Conservation (phyloP, 2,329 filamentous ascomycete genomes). For the Byssochlamys sp. region DNA sequence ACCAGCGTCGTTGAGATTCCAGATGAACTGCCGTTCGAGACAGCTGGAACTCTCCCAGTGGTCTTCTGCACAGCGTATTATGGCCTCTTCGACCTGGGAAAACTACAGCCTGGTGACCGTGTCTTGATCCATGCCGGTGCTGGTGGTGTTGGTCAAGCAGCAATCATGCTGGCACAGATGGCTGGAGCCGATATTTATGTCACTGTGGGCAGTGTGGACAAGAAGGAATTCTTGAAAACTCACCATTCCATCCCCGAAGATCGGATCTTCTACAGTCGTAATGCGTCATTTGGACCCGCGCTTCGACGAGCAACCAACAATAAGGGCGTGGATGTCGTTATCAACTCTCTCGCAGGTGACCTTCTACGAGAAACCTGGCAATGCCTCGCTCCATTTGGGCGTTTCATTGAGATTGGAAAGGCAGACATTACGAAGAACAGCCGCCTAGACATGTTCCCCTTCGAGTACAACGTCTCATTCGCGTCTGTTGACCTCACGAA, state of each 20-base stretch:
- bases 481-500: neutral
- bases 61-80: conserved; percentile 6
- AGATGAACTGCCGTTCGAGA: neutral
- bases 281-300: neutral
- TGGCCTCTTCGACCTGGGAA: conserved; percentile 7
- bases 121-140: conserved; percentile 6
- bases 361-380: conserved; percentile 6
- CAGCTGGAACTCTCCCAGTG: neutral
- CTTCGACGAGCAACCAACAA: neutral
- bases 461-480: neutral
- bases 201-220: neutral
- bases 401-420: conserved; percentile 39
- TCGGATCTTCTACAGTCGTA: conserved; percentile 5
- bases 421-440: conserved; percentile 23
- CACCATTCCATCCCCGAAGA: conserved; percentile 5
- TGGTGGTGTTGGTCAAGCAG: conserved; percentile 6
- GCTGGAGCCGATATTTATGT: conserved; percentile 1
- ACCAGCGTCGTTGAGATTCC: neutral
- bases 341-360: conserved; percentile 8
- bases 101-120: conserved; percentile 6
- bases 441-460: neutral
- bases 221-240: conserved; percentile 5
- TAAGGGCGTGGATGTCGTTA: conserved; percentile 3
- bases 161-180: conserved; percentile 1
- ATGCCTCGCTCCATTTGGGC: conserved; percentile 23